These are phyloP conservation scores for Talaromyces sp. DNA, from an alignment of 2,329 filamentous ascomycete species.

Conservation along the genomic window DNA sequence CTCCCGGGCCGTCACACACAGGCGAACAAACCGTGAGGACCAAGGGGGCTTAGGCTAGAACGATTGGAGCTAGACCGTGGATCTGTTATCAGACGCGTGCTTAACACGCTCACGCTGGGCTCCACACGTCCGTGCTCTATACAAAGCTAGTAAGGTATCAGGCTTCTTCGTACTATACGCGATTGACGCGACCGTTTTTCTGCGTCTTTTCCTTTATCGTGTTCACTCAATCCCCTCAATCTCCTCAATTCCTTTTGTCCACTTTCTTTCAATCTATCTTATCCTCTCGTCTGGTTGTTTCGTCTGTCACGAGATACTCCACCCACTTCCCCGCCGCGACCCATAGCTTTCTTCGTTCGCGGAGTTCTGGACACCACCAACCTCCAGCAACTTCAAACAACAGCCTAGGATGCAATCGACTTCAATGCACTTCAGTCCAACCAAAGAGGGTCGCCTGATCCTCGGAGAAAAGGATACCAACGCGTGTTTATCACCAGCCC, in stretches of 20 bases:
- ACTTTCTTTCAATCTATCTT: neutral
- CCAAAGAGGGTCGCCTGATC: constrained; percentile 42
- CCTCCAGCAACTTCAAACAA: neutral
- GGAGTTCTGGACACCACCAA: constrained; percentile 4
- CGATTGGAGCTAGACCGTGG: neutral
- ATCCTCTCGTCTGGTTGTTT: neutral
- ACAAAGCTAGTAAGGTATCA: constrained; percentile 27
- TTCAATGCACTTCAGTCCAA: constrained; percentile 32
- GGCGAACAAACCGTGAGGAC: constrained; percentile 5
- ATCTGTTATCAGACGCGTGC: constrained; percentile 22
- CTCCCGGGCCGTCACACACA: neutral
- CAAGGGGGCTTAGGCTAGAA: neutral
- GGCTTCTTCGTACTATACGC: constrained; percentile 24
- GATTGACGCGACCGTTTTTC: constrained; percentile 30
- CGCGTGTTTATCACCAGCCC: constrained; percentile 41
- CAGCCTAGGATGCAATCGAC: constrained; percentile 25
- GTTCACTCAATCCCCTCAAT: neutral
- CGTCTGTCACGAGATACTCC: constrained; percentile 3
- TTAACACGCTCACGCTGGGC: constrained; percentile 28
- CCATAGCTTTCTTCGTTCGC: constrained; percentile 11
- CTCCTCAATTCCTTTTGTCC: neutral
- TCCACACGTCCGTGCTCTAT: constrained; percentile 30
- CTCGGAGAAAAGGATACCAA: constrained; percentile 47
- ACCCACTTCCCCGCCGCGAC: constrained; percentile 11
- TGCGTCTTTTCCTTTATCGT: neutral